Evolutionary conservation across 768 basidiomycete species (phyloP).

Genomic region (Russula abietina): DNA sequence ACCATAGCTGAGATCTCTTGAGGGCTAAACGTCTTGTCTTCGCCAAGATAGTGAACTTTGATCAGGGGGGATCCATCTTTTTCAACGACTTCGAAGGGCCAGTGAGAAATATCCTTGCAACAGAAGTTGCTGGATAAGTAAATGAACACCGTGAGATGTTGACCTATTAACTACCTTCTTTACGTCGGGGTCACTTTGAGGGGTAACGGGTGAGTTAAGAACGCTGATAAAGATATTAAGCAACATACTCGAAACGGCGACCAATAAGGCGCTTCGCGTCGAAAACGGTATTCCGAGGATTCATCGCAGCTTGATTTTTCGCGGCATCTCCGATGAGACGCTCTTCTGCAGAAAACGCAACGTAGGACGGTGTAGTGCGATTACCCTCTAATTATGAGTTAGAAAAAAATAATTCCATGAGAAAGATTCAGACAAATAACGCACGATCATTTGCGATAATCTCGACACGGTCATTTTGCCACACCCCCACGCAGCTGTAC

Average conservation of each 20-base stretch:
- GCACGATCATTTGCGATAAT: constrained; percentile 96
- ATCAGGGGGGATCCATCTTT: constrained; percentile 96
- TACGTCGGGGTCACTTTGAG: constrained; percentile 80
- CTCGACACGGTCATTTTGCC: constrained; percentile 99
- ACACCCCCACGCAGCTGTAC: constrained; percentile 91
- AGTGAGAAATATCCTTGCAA: constrained; percentile 87
- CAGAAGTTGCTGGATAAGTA: constrained; percentile 6
- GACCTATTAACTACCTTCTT: constrained; percentile 59
- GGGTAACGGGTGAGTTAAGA: constrained; percentile 18
- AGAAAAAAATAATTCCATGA: constrained; percentile 9
- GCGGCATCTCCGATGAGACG: constrained; percentile 98
- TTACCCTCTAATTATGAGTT: constrained; percentile 68
- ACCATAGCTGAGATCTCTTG: constrained; percentile 99
- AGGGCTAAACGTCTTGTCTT: constrained; percentile 94
- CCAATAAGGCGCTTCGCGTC: constrained; percentile 99
- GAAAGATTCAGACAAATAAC: constrained; percentile 31
- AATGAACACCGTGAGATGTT: neutral
- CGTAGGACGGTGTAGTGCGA: constrained; percentile 98
- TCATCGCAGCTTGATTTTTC: constrained; percentile 99
- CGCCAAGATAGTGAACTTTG: constrained; percentile 90
- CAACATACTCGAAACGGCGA: constrained; percentile 83
- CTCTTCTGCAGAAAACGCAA: constrained; percentile 94
- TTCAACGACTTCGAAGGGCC: constrained; percentile 96
- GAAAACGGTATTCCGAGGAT: constrained; percentile 98
- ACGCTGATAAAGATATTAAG: constrained; percentile 1